Base-by-base conservation (phyloP, 2,329 filamentous ascomycete genomes). In the Arachnomyces sp. region DNA sequence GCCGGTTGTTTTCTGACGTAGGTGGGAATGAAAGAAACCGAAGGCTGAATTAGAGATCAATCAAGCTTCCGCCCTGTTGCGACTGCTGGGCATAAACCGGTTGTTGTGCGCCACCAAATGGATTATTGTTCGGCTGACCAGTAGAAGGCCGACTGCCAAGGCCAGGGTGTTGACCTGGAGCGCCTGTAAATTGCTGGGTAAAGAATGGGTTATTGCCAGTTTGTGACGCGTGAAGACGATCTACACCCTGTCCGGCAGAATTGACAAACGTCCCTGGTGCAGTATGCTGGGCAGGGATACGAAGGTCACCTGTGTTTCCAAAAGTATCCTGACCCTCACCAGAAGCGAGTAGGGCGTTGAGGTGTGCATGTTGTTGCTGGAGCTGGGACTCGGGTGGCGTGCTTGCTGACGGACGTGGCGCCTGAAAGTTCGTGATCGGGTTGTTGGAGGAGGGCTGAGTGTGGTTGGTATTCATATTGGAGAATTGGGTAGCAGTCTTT, bases 311-410 rank as follows among this genome's bases (percentile, higher is more conserved):
- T n/a, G 86, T 86, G 61, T 98, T 98, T 49, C 92, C 92, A 60
- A 93, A 98, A 0, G 92, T 98, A 59, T 98, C 92, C 71, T 93
- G 84, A 16, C 92, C 92, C 42, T 98, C 92, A 49, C 92, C 89
- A 16, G 76, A 79, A 2, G 88, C 77, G 33, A 98, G 77, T 28
- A 98, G 77, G 1, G 84, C 77, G 59, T 96, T 96, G 50, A 98
- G 82, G 56, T 78, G 83, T 15, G 82, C 79, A 43, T 76, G 67
- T 47, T 81, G 76, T 9, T 77, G 75, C 53, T 12, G 55, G 48
- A 11, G 58, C 42, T 57, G 55, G 51, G 54, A 57, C 44, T 50
- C 45, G 68, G 68, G 38, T 64, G 64, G 29, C 64, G 57, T 33
- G 59, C 59, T 49, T 64, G 66, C 17, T 55, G 56, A 49, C 56